phyloP scores from a whole-genome alignment of 306 rosid genomes.

The Astragalus membranaceus region DNA sequence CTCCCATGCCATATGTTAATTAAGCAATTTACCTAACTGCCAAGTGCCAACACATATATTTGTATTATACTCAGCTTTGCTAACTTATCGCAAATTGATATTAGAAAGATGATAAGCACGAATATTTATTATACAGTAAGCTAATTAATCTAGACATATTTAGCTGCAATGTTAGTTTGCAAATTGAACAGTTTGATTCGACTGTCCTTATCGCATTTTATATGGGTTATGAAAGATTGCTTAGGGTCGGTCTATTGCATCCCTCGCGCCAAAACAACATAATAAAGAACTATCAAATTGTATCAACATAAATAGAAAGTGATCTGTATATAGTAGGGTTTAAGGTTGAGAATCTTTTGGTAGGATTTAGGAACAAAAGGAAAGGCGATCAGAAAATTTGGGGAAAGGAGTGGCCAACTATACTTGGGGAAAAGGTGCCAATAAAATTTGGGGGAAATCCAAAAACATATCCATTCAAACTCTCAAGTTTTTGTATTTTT shows the following conservation, averaged over 20 bases:
- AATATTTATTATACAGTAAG: neutral
- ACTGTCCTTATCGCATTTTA: neutral
- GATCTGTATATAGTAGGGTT: neutral
- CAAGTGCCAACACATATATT: neutral
- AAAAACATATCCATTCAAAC: neutral
- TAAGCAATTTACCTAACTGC: neutral
- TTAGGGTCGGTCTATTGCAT: too few species aligned
- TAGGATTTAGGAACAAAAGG: neutral
- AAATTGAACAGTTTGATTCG: neutral
- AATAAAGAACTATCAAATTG: too few species aligned
- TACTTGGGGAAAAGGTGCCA: neutral
- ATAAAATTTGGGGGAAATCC: neutral
- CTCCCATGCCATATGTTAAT: neutral
- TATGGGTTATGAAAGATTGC: neutral
- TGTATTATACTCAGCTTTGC: too few species aligned
- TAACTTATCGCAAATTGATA: neutral
- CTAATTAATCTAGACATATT: neutral
- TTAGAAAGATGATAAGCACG: neutral
- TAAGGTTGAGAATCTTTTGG: neutral
- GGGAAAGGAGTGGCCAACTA: neutral
- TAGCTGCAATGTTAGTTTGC: neutral
- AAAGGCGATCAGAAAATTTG: neutral
- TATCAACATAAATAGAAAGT: too few species aligned
- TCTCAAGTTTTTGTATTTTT: neutral
- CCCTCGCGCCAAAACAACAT: too few species aligned